Percentiles rank a stretch among this genome's conserved stretches.
Conservation (phyloP, 345 rosid genomes). For the Rhodamnia rubescens region DNA sequence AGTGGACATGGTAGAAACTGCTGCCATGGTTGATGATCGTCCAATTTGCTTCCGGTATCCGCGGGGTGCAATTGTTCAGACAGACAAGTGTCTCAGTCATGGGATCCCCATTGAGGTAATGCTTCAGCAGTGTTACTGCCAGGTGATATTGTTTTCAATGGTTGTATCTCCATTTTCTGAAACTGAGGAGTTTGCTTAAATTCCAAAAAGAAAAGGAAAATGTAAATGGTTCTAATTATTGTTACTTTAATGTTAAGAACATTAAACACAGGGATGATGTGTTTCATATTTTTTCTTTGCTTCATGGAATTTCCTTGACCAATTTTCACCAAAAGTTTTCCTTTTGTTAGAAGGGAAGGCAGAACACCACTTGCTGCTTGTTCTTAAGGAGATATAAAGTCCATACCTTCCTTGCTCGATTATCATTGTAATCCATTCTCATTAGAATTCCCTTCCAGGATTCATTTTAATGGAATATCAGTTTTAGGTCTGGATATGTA, state of each 20-base stretch:
- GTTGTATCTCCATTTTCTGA: not conserved
- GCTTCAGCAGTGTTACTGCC: not conserved
- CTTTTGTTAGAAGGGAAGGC: not conserved
- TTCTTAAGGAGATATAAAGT: not conserved
- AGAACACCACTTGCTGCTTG: not conserved
- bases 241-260: not conserved
- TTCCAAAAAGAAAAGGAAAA: not conserved
- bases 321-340: not conserved
- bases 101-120: conserved; percentile 78
- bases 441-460: not conserved
- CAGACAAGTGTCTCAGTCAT: conserved; percentile 22
- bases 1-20: conserved; percentile 86
- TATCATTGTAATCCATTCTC: not conserved
- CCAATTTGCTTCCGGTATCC: conserved; percentile 92
- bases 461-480: not conserved
- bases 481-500: not conserved
- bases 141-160: not conserved
- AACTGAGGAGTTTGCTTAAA: not conserved
- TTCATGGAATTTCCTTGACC: not conserved
- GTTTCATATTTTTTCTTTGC: not conserved
- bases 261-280: not conserved
- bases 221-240: not conserved
- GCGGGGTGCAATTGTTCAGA: conserved; percentile 53
- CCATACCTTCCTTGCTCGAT: not conserved
- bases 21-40: conserved; percentile 51